Evolutionary conservation across 306 rosid species (phyloP).

Genomic region (Abrus precatorius): DNA sequence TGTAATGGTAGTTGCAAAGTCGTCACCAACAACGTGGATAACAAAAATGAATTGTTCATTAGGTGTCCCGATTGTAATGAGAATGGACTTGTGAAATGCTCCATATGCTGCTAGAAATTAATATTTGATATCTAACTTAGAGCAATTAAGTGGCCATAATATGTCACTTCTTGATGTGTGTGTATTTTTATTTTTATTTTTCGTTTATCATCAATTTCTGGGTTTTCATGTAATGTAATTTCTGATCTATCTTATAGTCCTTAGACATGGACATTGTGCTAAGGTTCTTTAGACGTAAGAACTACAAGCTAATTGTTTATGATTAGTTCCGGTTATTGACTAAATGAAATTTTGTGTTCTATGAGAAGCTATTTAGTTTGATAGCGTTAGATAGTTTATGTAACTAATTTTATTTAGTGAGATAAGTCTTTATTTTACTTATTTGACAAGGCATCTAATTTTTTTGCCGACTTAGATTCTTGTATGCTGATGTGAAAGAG

Average conservation of each 20-base stretch:
- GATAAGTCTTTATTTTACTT: too few species aligned
- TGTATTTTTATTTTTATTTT: background rate
- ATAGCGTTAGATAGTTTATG: too few species aligned
- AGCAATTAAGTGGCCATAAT: too few species aligned
- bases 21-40: slow-evolving; percentile 48
- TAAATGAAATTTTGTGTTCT: background rate
- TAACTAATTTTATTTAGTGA: too few species aligned
- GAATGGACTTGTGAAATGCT: slow-evolving; percentile 87
- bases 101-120: slow-evolving; percentile 64
- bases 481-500: too few species aligned
- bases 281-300: background rate
- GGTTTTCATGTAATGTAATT: slow-evolving; percentile 2
- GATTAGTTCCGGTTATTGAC: slow-evolving; percentile 4
- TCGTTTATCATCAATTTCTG: background rate
- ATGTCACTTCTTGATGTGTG: background rate
- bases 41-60: slow-evolving; percentile 43
- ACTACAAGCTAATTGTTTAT: slow-evolving; percentile 9
- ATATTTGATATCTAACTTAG: background rate
- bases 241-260: background rate
- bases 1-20: slow-evolving; percentile 85
- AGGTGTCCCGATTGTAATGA: slow-evolving; percentile 88
- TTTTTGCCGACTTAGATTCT: too few species aligned
- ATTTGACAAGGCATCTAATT: too few species aligned
- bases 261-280: slow-evolving; percentile 3
- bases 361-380: background rate